Conservation (phyloP, 768 basidiomycete species). For the Pisolithus marmoratus region DNA sequence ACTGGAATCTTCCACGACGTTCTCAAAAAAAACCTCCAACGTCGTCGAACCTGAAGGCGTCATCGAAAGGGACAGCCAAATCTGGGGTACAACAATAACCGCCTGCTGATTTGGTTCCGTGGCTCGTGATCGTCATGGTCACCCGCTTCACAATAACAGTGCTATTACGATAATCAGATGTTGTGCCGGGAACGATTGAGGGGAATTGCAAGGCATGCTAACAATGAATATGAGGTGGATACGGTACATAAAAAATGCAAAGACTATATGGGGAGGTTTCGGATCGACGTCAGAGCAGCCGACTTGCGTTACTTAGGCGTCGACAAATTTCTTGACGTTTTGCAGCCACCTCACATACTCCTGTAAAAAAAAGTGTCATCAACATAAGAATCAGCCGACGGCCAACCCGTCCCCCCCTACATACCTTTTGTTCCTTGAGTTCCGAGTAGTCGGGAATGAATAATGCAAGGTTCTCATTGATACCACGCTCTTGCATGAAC, state of each 20-base stretch:
- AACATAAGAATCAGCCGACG: not conserved
- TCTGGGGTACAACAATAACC: no score
- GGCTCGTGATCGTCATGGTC: no score
- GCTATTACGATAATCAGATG: not conserved
- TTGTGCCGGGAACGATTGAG: conserved; percentile 9
- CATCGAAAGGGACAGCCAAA: no score
- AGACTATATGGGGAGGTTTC: not conserved
- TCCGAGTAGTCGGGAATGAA: conserved; percentile 89
- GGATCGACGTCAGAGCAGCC: not conserved
- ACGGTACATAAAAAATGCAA: conserved; percentile 1
- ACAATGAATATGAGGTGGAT: conserved; percentile 7
- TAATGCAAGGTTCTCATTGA: conserved; percentile 73
- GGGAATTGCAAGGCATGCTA: conserved; percentile 17
- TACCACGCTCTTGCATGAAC: conserved; percentile 85
- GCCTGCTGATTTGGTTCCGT: no score
- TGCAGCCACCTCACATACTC: conserved; percentile 91
- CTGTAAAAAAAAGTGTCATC: conserved; percentile 35
- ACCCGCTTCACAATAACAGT: not conserved
- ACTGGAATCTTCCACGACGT: no score
- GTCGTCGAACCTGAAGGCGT: no score
- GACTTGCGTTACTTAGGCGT: conserved; percentile 34
- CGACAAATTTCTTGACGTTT: conserved; percentile 78
- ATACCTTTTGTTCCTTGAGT: conserved; percentile 88
- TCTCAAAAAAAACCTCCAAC: no score
- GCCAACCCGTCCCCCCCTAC: conserved; percentile 6